Evolutionary conservation across 768 basidiomycete genomes (phyloP).

Genomic region (Tulasnella sp.): DNA sequence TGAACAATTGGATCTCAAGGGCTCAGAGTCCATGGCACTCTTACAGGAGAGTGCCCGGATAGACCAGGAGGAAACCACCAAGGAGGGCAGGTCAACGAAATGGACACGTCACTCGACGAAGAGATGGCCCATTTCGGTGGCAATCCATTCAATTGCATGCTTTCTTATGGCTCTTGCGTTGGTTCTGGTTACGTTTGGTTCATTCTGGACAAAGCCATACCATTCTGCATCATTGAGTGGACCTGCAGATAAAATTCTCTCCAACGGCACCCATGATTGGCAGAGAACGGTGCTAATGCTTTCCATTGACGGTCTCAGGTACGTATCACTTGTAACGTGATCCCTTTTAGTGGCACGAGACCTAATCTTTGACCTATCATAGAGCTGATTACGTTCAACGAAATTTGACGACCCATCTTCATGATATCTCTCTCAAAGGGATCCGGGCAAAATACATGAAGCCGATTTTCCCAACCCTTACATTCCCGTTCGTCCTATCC

Average conservation of each 20-base stretch:
- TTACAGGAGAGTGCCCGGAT: background rate
- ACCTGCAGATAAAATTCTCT: constrained; percentile 21
- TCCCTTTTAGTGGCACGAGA: constrained; percentile 11
- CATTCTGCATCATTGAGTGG: background rate
- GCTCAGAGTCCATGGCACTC: background rate
- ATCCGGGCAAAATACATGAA: constrained; percentile 77
- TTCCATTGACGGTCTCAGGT: constrained; percentile 79
- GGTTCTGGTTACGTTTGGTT: background rate
- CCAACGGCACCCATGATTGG: constrained; percentile 76
- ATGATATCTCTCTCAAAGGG: constrained; percentile 68
- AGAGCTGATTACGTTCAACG: constrained; percentile 82
- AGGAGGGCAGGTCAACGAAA: background rate
- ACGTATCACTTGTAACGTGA: constrained; percentile 18
- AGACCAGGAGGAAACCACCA: background rate
- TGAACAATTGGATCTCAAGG: background rate
- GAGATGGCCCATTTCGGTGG: no score
- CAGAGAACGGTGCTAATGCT: constrained; percentile 70
- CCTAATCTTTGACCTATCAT: background rate
- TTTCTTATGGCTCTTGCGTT: background rate
- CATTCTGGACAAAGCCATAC: background rate
- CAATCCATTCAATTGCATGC: no score
- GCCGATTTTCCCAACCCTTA: constrained; percentile 81
- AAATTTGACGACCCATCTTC: constrained; percentile 69
- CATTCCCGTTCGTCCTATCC: constrained; percentile 51
- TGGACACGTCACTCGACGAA: no score